Percentiles rank a stretch among this genome's conserved stretches.
Evolutionary conservation across 352 stramenopile genomes (phyloP).

Genomic region (Phytophthora parvispora): DNA sequence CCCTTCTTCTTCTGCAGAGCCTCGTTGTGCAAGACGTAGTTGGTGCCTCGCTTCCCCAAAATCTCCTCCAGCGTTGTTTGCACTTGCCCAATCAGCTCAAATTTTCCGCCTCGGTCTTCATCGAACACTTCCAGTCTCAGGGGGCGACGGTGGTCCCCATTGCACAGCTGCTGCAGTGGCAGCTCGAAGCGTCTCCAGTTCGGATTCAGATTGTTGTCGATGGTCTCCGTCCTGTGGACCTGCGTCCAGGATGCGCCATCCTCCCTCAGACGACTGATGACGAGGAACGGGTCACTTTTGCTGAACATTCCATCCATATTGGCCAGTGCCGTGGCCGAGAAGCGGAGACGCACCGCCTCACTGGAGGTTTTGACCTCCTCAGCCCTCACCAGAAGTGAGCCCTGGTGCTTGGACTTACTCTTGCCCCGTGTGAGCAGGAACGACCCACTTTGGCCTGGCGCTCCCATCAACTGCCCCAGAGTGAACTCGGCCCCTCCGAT

Average conservation of each 20-base stretch:
- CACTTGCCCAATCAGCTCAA: conserved; percentile 78
- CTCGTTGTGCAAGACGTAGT: conserved; percentile 69
- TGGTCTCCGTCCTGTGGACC: conserved; percentile 75
- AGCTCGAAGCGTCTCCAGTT: conserved; percentile 70
- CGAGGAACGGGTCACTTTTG: conserved; percentile 73
- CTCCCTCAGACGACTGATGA: conserved; percentile 65
- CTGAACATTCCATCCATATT: conserved; percentile 80
- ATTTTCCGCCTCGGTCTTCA: conserved; percentile 73
- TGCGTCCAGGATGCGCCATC: conserved; percentile 63
- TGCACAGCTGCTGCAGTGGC: conserved; percentile 78
- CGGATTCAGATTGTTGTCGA: conserved; percentile 81
- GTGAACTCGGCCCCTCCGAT: conserved; percentile 84
- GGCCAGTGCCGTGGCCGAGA: conserved; percentile 52
- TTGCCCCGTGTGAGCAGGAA: conserved; percentile 64
- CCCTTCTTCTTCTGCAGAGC: conserved; percentile 67
- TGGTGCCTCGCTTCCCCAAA: conserved; percentile 55
- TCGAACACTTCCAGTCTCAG: conserved; percentile 88
- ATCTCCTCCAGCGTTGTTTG: conserved; percentile 73
- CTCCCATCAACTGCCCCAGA: conserved; percentile 84
- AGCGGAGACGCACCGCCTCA: conserved; percentile 59
- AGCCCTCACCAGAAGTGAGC: conserved; percentile 65
- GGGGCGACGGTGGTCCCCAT: conserved; percentile 73
- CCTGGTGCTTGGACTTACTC: conserved; percentile 50
- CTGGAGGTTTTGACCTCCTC: conserved; percentile 64
- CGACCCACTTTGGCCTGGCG: conserved; percentile 67